Evolutionary conservation across 164 flowering plant species (phyloP), one percentile per base, ranked within the genome.

Genomic region (Liquidambar formosana): DNA sequence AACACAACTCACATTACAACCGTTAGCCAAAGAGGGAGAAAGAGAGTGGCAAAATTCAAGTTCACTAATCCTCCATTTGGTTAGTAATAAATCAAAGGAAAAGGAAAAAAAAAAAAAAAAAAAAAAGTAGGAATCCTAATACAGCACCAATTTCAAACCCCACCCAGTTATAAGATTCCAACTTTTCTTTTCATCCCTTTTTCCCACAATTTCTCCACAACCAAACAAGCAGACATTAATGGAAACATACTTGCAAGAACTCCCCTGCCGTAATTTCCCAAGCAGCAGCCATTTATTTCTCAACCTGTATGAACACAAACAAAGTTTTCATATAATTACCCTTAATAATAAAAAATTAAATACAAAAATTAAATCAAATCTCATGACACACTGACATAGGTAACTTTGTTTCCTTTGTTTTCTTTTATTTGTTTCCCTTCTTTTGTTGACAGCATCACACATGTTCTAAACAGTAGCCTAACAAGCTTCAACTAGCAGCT

Each of bases 231-330:
- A 15, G 19, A 13, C 18, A 0, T 10, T 15, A 61, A 60, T 9
- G 28, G 53, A 23, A 65, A 64, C 80, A 54, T 74, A 84, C 87
- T 23, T 63, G 79, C 67, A 54, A 54, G 22, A 54, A 54, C 14
- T 54, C 58, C 22, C 16, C 58, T 13, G 58, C 58, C 14, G 58
- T 54, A 54, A 54, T 54, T 54, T 54, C 58, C 28, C 27, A 9
- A 54, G 15, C 27, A 54, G 58, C 27, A 22, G 58, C 58, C 58
- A 54, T 23, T 13, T 54, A 54, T 4, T 54, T 22, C 58, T 22
- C 28, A 54, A 54, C 58, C 58, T 54, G 58, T 23, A 54, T 6
- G 22, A 12, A 22, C 4, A 54, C 1, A 12, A 23, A 54, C 22
- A 15, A 5, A 54, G 22, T n/a, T 14, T 10, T 21, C 27, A 22